These are phyloP conservation scores for Platanus orientalis DNA, from an alignment of 164 flowering plant species.

Conservation along the genomic window DNA sequence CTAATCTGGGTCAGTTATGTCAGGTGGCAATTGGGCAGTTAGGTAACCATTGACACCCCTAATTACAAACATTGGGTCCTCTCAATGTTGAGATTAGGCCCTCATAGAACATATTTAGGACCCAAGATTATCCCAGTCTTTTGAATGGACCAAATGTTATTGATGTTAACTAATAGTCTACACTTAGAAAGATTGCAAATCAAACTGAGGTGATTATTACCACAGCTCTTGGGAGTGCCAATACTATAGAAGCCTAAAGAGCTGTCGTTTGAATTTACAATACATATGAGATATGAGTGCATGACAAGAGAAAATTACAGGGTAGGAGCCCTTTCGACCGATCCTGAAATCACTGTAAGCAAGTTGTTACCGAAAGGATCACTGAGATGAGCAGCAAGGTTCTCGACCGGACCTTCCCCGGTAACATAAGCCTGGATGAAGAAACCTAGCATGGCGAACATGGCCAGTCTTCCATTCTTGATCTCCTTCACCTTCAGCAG, in stretches of 20 bases:
- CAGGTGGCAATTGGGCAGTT: too few species aligned
- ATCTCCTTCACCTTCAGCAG: conserved; percentile 94
- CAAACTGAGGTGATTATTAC: too few species aligned
- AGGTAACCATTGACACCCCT: too few species aligned
- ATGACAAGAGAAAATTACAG: conserved; percentile 30
- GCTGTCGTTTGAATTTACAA: conserved; percentile 13
- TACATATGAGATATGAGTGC: not conserved
- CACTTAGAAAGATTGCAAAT: too few species aligned
- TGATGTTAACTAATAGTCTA: too few species aligned
- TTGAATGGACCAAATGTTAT: too few species aligned
- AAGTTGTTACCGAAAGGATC: conserved; percentile 98
- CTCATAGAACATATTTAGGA: too few species aligned
- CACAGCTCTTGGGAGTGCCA: not conserved
- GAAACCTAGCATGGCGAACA: conserved; percentile 98
- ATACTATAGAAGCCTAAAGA: not conserved
- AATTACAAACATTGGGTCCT: too few species aligned
- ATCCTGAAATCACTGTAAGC: conserved; percentile 79
- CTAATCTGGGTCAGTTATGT: too few species aligned
- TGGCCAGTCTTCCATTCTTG: conserved; percentile 96
- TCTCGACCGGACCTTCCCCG: conserved; percentile 95
- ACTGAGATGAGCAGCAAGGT: conserved; percentile 80
- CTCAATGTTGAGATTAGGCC: too few species aligned
- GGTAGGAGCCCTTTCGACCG: conserved; percentile 73
- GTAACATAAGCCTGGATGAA: conserved; percentile 95
- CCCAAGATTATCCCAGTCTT: too few species aligned